Evolutionary conservation across 2,329 filamentous ascomycete species (phyloP).

Genomic region (Verticillium longisporum): DNA sequence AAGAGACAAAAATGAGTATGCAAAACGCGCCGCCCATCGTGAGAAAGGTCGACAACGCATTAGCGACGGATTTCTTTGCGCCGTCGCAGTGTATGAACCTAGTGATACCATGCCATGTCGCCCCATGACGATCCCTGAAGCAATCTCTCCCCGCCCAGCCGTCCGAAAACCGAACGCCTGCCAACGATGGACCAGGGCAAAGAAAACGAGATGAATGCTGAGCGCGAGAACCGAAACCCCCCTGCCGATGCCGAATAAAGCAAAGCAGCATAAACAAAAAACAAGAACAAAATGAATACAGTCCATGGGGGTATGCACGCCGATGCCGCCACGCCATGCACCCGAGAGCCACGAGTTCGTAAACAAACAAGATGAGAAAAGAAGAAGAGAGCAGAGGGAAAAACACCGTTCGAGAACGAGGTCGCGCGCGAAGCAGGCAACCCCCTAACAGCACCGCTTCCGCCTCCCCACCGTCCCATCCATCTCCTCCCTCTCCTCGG

Average conservation of each 20-base stretch:
- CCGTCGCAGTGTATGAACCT: neutral
- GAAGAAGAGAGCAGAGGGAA: neutral
- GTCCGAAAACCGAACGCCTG: neutral
- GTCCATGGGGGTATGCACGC: neutral
- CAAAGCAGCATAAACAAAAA: neutral
- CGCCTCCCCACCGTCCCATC: neutral
- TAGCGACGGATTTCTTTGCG: neutral
- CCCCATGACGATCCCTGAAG: neutral
- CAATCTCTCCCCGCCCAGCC: neutral
- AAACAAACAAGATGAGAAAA: neutral
- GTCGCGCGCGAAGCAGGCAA: neutral
- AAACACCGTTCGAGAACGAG: no score
- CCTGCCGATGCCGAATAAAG: neutral
- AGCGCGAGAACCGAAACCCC: neutral
- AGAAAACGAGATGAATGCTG: neutral
- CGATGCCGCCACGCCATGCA: slow-evolving; percentile 1
- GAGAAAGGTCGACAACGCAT: neutral
- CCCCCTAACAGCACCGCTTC: slow-evolving; percentile 18
- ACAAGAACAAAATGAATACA: neutral
- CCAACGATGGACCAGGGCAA: neutral
- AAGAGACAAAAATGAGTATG: neutral
- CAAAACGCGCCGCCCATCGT: neutral
- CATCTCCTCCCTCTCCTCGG: slow-evolving; percentile 11
- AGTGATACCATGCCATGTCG: neutral
- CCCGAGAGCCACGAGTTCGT: neutral